Base-by-base conservation (phyloP, 192 early-diverging fungal species). In the Rhizoclosmatium sp. region DNA sequence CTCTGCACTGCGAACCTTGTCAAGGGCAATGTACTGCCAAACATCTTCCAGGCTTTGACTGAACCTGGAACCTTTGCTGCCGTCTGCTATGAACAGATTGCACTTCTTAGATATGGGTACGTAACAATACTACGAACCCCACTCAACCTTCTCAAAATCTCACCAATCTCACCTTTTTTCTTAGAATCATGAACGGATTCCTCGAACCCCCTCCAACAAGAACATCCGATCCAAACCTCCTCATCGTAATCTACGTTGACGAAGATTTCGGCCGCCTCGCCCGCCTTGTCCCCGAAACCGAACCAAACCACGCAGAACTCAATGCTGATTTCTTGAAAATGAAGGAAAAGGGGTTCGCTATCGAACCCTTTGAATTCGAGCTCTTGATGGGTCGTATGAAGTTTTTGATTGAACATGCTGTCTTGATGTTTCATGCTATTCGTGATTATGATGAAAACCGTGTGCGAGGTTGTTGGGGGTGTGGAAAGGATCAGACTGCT, bases 361-460 rank as follows among this genome's bases (percentile, higher is more conserved):
- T 68, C 21, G 40, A 4, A 21, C 40, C 23, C 0, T 68, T n/a
- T n/a, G 66, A 68, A 45, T 68, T 68, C 21, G 66, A 68, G 9
- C n/a, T 68, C 31, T 41, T 68, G 14, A 10, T 44, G 19, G 44
- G 31, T 10, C 21, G 66, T 16, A 10, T 68, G 40, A 31, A 46
- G 9, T 68, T 68, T 21, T 68, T 68, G 66, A 68, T 68, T 21
- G 40, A 68, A 42, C 66, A 68, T 12, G 5, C 40, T 7, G 14
- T 62, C 7, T 31, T 62, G 60, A 7, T 62, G 60, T 68, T 68
- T 46, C 21, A 47, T 46, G 44, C 47, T 45, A 2, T 68, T 42
- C n/a, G 44, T 10, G 44, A 31, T 7, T 9, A n/a, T 65, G 23
- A 7, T 7, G 19, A 5, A 40, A 7, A 42, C 31, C n/a, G 40